Percentiles rank a stretch among this genome's conserved stretches.
These are phyloP conservation scores for Quercus aquifolioides DNA, from an alignment of 306 rosid species.

Conservation along the genomic window DNA sequence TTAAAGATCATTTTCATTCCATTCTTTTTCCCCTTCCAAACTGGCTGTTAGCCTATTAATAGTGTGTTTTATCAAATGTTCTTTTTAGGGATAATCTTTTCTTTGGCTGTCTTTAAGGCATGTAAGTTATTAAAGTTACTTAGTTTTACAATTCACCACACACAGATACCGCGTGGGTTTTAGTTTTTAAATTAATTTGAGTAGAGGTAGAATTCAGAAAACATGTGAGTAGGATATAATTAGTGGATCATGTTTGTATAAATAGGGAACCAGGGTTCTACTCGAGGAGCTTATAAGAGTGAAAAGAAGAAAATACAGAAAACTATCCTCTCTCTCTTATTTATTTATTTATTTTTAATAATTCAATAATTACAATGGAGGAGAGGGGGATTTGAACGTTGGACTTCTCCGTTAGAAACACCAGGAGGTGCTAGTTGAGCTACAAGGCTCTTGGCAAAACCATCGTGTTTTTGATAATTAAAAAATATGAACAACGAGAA, in stretches of 20 bases:
- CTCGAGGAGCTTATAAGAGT: background rate
- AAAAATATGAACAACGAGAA: background rate
- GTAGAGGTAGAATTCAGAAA: background rate
- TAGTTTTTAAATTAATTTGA: background rate
- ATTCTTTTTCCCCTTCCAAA: too few relatives aligned
- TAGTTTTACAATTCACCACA: background rate
- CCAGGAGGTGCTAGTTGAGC: too few relatives aligned
- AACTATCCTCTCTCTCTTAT: background rate
- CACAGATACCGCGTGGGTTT: background rate
- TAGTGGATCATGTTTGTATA: background rate
- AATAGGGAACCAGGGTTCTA: background rate
- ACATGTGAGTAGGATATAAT: background rate
- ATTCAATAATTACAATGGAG: too few relatives aligned
- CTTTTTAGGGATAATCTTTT: background rate
- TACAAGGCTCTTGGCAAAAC: too few relatives aligned
- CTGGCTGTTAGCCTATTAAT: too few relatives aligned
- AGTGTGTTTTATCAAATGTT: background rate
- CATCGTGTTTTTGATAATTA: too few relatives aligned
- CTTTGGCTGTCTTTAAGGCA: background rate
- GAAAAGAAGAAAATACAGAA: background rate
- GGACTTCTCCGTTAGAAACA: too few relatives aligned
- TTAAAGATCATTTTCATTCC: too few relatives aligned
- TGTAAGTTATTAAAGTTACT: too few relatives aligned
- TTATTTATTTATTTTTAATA: too few relatives aligned
- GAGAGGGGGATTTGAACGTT: too few relatives aligned